phyloP scores from a whole-genome alignment of 1,139 yeast genomes.

The Saccharomycopsis phalli region DNA sequence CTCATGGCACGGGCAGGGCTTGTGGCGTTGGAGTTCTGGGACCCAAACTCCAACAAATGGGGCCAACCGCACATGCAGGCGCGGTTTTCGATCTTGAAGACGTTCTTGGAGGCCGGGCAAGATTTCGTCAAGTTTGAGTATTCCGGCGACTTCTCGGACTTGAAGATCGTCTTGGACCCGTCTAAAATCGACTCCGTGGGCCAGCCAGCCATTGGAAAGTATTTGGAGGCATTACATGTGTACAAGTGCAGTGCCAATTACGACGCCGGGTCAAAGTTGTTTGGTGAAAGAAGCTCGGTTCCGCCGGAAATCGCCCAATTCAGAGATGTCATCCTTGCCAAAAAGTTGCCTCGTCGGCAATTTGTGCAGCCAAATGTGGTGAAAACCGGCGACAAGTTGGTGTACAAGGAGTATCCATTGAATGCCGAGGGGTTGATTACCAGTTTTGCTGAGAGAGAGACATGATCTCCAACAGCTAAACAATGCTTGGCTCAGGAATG shows the following conservation, averaged over 20 bases:
- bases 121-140: slow-evolving; percentile 47
- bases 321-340: slow-evolving; percentile 58
- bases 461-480: too few species aligned
- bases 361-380: slow-evolving; percentile 66
- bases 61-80: slow-evolving; percentile 98
- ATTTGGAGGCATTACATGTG: slow-evolving; percentile 62
- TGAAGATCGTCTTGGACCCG: slow-evolving; percentile 50
- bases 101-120: slow-evolving; percentile 59
- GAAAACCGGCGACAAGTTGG: slow-evolving; percentile 33
- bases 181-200: slow-evolving; percentile 59
- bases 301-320: slow-evolving; percentile 52
- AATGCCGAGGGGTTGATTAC: slow-evolving; percentile 70
- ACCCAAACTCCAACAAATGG: slow-evolving; percentile 73
- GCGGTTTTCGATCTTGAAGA: slow-evolving; percentile 72
- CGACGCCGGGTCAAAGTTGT: slow-evolving; percentile 54
- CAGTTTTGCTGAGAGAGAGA: slow-evolving; percentile 62
- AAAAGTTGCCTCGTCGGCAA: slow-evolving; percentile 77
- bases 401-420: slow-evolving; percentile 63
- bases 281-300: slow-evolving; percentile 58
- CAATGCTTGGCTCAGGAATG: too few species aligned
- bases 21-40: slow-evolving; percentile 77
- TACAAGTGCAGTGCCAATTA: slow-evolving; percentile 73
- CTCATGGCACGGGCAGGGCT: slow-evolving; percentile 87
- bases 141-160: slow-evolving; percentile 45
- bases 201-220: slow-evolving; percentile 63